Evolutionary conservation across 352 stramenopile genomes (phyloP).

Genomic region (Thalassiosira delicatula): DNA sequence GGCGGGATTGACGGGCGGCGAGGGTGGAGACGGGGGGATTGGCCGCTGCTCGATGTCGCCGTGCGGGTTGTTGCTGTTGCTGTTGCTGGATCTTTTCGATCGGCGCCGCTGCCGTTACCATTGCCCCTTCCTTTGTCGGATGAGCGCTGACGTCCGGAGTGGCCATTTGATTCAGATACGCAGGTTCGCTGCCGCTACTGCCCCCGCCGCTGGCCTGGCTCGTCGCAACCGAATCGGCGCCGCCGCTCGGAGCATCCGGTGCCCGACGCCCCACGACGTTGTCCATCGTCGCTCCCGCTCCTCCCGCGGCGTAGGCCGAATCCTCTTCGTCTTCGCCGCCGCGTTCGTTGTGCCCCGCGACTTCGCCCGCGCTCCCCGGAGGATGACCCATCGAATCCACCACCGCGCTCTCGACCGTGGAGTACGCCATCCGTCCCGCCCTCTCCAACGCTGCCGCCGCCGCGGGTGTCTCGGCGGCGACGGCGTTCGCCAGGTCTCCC

Average conservation of each 20-base stretch:
- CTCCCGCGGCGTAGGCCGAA: too few species aligned
- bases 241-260: too few species aligned
- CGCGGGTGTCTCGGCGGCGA: not conserved
- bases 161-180: conserved; percentile 9
- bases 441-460: conserved; percentile 24
- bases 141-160: conserved; percentile 30
- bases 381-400: conserved; percentile 26
- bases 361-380: not conserved
- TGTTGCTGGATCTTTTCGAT: conserved; percentile 3
- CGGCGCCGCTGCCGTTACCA: not conserved
- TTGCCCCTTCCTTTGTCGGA: not conserved
- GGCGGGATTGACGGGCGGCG: conserved; percentile 66
- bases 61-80: conserved; percentile 5
- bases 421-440: conserved; percentile 32
- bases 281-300: too few species aligned
- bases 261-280: too few species aligned
- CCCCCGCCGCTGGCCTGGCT: not conserved
- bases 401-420: conserved; percentile 28
- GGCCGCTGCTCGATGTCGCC: conserved; percentile 12
- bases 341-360: not conserved
- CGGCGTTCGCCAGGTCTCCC: conserved; percentile 2
- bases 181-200: not conserved
- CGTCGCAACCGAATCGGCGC: too few species aligned
- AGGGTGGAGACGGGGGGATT: conserved; percentile 34
- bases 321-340: not conserved